Evolutionary conservation across 768 basidiomycete species (phyloP), one percentile per base, ranked within the genome.

Genomic region (Hericium rajendrae): DNA sequence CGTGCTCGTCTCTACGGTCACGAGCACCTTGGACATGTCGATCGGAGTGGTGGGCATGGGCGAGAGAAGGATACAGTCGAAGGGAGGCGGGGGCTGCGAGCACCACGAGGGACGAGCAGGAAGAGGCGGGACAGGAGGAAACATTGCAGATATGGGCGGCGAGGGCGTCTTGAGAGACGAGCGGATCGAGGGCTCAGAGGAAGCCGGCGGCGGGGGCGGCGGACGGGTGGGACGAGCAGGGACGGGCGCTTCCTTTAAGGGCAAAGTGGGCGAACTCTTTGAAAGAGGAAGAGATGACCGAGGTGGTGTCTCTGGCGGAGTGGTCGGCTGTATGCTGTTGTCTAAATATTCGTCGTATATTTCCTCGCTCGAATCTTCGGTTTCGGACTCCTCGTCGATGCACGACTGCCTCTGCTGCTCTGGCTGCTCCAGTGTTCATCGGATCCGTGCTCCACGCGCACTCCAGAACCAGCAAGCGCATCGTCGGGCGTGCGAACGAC

Each of bases 401-500:
- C 32, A 32, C 5, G 32, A 32, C 32, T 32, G 32, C 9, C 32
- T 32, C 32, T 32, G 8, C 32, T 32, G 32, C 16, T 48, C 16
- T 18, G 41, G 16, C 28, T 32, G 13, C 39, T n/a, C 24, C 32
- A 32, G 9, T 56, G 60, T n/a, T 48, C 54, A 2, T 58, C 60
- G 2, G 60, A 59, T 26, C 20, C 5, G 32, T 16, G 53, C 4
- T 60, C 54, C 12, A 60, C 40, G n/a, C 56, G 20, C 46, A 51
- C 60, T 37, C 60, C 57, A 20, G 74, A 59, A 50, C 71, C 67
- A 28, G 68, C 73, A 32, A 92, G 73, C 20, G 89, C 89, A 56
- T 92, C 90, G 61, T 86, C 83, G 8, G 90, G 90, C 0, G 90
- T 91, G 57, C 84, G 76, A 39, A 91, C 89, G 32, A 92, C 74